These are phyloP conservation scores for Zanthoxylum bungeanum DNA, from an alignment of 345 rosid genomes.

Conservation along the genomic window DNA sequence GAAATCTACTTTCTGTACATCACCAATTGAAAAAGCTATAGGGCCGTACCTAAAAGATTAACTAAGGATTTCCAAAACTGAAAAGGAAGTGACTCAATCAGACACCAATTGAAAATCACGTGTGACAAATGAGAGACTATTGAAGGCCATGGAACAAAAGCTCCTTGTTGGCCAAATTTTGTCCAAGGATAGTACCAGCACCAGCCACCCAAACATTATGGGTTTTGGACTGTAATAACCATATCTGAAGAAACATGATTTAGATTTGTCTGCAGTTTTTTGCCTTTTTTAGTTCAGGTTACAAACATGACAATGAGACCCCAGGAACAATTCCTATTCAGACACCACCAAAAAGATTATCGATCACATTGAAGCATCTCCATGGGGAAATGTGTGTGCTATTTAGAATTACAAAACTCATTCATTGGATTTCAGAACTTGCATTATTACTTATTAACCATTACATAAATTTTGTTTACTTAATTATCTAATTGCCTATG, in stretches of 20 bases:
- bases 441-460: too few species aligned
- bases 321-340: too few species aligned
- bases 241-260: not conserved
- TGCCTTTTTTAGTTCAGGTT: not conserved
- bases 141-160: too few species aligned
- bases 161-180: conserved; percentile 20
- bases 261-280: not conserved
- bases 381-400: not conserved
- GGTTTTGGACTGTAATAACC: not conserved
- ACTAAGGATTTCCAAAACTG: not conserved
- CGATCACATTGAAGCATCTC: not conserved
- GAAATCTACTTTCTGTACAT: too few species aligned
- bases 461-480: not conserved
- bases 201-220: not conserved
- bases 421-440: too few species aligned
- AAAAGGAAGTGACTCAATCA: too few species aligned
- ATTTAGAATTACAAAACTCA: not conserved
- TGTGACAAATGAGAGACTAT: not conserved
- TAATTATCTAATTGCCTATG: not conserved
- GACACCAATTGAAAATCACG: conserved; percentile 1
- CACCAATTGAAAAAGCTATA: too few species aligned
- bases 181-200: not conserved
- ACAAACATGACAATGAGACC: not conserved
- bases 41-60: not conserved
- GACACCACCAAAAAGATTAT: not conserved